Percentiles rank a stretch among this genome's conserved stretches.
phyloP scores from a whole-genome alignment of 2,329 filamentous ascomycete genomes.

The Dothideomycetidae sp. region DNA sequence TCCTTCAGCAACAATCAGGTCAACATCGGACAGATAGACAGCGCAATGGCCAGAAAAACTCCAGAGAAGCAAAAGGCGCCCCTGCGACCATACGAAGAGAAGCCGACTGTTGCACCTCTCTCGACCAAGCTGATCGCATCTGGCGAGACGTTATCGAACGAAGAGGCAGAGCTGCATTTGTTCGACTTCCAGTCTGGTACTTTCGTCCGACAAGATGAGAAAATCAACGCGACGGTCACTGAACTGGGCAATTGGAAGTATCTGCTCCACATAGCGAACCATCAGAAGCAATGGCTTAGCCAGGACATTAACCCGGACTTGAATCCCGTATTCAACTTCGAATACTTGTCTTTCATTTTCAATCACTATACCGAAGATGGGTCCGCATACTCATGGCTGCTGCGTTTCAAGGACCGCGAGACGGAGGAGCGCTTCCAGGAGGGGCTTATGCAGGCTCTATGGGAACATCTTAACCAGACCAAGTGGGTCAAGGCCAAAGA shows the following conservation, averaged over 20 bases:
- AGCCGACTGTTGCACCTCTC: constrained; percentile 42
- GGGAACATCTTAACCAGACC: constrained; percentile 87
- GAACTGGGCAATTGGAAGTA: constrained; percentile 89
- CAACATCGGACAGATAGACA: constrained; percentile 12
- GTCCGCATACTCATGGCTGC: constrained; percentile 85
- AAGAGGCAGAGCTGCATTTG: constrained; percentile 74
- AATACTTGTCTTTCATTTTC: constrained; percentile 98
- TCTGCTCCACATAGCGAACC: constrained; percentile 74
- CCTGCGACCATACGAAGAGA: constrained; percentile 24
- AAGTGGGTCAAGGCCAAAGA: constrained; percentile 94
- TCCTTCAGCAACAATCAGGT: constrained; percentile 9
- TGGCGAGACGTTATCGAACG: constrained; percentile 57
- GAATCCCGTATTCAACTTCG: constrained; percentile 97
- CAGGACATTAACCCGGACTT: constrained; percentile 78
- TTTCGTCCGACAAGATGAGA: constrained; percentile 65
- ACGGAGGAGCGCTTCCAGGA: constrained; percentile 80
- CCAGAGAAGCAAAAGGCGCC: constrained; percentile 16
- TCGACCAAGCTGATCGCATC: constrained; percentile 50
- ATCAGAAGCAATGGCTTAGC: constrained; percentile 70
- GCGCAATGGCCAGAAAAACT: constrained; percentile 19
- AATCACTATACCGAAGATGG: constrained; percentile 87
- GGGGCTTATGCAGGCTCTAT: constrained; percentile 85
- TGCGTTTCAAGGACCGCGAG: constrained; percentile 75
- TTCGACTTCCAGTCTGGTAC: constrained; percentile 81
- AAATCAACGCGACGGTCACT: constrained; percentile 64